Evolutionary conservation across 1,139 yeast species (phyloP), one percentile per base, ranked within the genome.

Genomic region (Pichia sp.): DNA sequence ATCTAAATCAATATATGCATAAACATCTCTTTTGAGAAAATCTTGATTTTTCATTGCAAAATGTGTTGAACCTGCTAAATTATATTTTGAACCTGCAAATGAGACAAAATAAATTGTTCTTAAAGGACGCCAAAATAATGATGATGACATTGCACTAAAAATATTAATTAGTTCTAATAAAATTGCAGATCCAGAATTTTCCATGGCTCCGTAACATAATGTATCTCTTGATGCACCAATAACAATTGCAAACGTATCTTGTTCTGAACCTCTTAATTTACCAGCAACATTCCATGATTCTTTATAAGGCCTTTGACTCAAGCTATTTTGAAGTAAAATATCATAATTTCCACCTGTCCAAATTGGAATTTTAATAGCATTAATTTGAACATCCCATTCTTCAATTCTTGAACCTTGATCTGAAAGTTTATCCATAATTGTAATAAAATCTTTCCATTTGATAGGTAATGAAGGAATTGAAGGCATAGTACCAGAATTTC

Each of bases 151-250:
- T 19, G 76, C 68, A n/a, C 88, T 77, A 45, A 91, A 74, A 0
- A 85, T 61, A 44, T 84, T 75, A 5, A 86, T 78, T 42, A 89
- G 62, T 52, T 87, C 93, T 14, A 89, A 63, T 45, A 91, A 59
- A 2, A 82, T 69, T 0, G 82, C 78, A 1, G 93, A 80, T 0
- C 96, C 95, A 2, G 95, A 78, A 52, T 78, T 77, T 18, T 91
- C 79, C 2, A 78, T 65, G 0, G 94, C 80, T 10, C 96, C 97
- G 51, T 69, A 76, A 51, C 94, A 80, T 25, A 77, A 63, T 0
- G 95, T 69, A 55, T 89, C 96, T 50, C 96, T 70, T 6, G 84
- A 76, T 0, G 96, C 88, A 2, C 96, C 96, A 45, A 91, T 74
- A 7, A 89, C 69, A 7, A 91, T 64, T 0, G 87, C 87, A 50